phyloP scores from a whole-genome alignment of 2,329 filamentous ascomycete genomes.

The Davidsoniella neocaledoniae region DNA sequence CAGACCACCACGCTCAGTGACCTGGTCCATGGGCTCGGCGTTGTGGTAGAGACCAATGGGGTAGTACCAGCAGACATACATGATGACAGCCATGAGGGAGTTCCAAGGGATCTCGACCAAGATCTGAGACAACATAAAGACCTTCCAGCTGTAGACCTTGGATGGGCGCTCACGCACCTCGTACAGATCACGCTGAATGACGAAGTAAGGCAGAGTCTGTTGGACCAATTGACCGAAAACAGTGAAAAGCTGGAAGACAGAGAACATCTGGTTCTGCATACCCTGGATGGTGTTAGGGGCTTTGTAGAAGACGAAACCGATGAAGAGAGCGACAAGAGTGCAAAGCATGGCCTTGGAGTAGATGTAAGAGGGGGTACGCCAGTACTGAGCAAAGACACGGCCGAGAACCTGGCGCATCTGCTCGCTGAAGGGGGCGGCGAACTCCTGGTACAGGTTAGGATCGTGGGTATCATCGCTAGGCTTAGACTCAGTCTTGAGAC shows the following conservation, averaged over 20 bases:
- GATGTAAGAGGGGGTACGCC: constrained; percentile 78
- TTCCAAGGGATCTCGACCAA: constrained; percentile 79
- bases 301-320: constrained; percentile 66
- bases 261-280: constrained; percentile 73
- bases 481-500: constrained; percentile 35
- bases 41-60: constrained; percentile 63
- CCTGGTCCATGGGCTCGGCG: constrained; percentile 41
- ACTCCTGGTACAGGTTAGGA: constrained; percentile 47
- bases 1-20: constrained; percentile 53
- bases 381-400: constrained; percentile 82
- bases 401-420: constrained; percentile 52
- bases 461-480: constrained; percentile 20
- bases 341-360: constrained; percentile 65
- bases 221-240: constrained; percentile 67
- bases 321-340: constrained; percentile 50
- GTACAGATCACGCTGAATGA: constrained; percentile 65
- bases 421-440: constrained; percentile 54
- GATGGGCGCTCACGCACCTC: constrained; percentile 73
- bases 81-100: constrained; percentile 54
- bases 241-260: constrained; percentile 68
- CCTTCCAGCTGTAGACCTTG: constrained; percentile 71
- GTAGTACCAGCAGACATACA: constrained; percentile 75
- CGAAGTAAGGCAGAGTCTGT: constrained; percentile 75
- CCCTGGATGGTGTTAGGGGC: constrained; percentile 58
- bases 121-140: constrained; percentile 72